phyloP scores from a whole-genome alignment of 2,329 filamentous ascomycete genomes.

The Dichotomopilus funicola region DNA sequence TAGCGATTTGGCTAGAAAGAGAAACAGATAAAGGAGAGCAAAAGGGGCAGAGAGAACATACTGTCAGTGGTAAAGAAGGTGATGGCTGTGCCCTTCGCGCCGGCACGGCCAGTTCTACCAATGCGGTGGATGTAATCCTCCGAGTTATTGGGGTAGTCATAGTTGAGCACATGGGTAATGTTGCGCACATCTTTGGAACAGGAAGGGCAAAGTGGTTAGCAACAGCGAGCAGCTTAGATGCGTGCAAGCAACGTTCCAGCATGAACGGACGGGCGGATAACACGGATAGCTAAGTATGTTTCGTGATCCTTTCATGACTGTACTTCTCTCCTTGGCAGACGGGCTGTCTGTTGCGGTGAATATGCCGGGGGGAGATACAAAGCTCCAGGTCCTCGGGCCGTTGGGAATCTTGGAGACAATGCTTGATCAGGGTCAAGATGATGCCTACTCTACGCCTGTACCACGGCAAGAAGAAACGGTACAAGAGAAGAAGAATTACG shows the following conservation, averaged over 20 bases:
- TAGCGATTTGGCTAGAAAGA: constrained; percentile 26
- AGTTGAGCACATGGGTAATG: constrained; percentile 99
- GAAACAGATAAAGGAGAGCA: not conserved
- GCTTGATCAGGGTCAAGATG: constrained; percentile 70
- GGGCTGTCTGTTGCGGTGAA: constrained; percentile 56
- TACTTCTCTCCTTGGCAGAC: constrained; percentile 50
- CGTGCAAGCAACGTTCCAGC: constrained; percentile 58
- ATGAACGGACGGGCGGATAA: constrained; percentile 36
- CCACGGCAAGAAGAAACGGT: constrained; percentile 51
- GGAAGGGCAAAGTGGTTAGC: constrained; percentile 64
- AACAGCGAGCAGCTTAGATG: constrained; percentile 43
- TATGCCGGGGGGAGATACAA: constrained; percentile 44
- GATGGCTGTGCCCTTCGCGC: constrained; percentile 90
- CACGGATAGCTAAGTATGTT: constrained; percentile 44
- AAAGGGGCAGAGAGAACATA: constrained; percentile 50
- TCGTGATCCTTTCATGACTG: constrained; percentile 39
- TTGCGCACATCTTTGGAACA: constrained; percentile 90
- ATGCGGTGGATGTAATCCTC: constrained; percentile 98
- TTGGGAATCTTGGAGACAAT: constrained; percentile 51
- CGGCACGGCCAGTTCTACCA: constrained; percentile 92
- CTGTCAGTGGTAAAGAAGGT: constrained; percentile 99
- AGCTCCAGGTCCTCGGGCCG: constrained; percentile 51
- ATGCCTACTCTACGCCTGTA: constrained; percentile 75
- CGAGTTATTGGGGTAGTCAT: constrained; percentile 99
- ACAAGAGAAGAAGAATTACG: constrained; percentile 71